A percentile compares a stretch with the other conserved stretches of the same genome.
phyloP scores from a whole-genome alignment of 2,329 filamentous ascomycete genomes.

The Ilyonectria sp. region DNA sequence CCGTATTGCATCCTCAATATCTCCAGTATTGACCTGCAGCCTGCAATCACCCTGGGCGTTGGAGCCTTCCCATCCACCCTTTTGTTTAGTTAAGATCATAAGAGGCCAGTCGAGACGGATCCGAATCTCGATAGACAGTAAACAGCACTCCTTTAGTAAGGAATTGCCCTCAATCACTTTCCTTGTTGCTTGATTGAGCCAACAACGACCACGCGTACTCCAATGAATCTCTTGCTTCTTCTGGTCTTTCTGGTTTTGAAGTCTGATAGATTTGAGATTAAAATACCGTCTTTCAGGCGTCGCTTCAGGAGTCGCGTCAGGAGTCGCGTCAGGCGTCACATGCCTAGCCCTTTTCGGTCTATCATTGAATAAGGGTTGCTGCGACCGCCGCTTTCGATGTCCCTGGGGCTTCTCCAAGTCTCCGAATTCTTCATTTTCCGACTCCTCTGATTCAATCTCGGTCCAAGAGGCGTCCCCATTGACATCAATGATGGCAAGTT shows the following conservation, averaged over 20 bases:
- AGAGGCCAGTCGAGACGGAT: not conserved
- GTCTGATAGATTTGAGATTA: not conserved
- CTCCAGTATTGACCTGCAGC: conserved; percentile 1
- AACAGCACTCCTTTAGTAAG: not conserved
- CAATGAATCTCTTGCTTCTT: conserved; percentile 3
- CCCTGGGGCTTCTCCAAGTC: not conserved
- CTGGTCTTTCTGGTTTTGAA: not conserved
- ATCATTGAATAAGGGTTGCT: not conserved
- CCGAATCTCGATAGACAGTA: not conserved
- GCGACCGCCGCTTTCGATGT: no score
- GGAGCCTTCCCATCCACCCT: not conserved
- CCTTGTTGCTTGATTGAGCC: not conserved
- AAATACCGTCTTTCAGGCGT: not conserved
- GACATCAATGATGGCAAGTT: not conserved
- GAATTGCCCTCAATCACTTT: conserved; percentile 1
- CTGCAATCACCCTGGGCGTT: conserved; percentile 2
- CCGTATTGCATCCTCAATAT: conserved; percentile 1
- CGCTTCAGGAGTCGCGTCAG: not conserved
- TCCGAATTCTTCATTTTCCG: not conserved
- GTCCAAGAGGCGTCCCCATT: not conserved
- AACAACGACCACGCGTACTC: not conserved
- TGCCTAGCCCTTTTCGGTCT: not conserved
- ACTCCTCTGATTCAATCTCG: not conserved
- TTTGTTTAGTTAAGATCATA: conserved; percentile 1
- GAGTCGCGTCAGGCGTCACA: not conserved